phyloP scores from a whole-genome alignment of 148 eudicot species.

The Talinum fruticosum region DNA sequence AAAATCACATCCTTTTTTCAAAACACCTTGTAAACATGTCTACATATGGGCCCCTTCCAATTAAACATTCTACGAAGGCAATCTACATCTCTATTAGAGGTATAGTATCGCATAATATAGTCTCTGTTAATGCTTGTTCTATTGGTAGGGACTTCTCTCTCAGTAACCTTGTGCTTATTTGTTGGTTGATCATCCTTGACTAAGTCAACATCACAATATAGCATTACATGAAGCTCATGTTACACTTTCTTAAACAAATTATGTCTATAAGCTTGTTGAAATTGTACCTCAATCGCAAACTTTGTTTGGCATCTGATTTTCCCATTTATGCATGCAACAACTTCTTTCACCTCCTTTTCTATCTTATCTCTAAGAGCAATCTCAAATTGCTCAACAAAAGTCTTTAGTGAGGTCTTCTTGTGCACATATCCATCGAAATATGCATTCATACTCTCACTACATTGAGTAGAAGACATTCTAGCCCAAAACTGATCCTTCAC shows the following conservation, averaged over 20 bases:
- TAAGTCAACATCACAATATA: background rate
- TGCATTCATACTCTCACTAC: background rate
- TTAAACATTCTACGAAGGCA: background rate
- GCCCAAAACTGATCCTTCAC: background rate
- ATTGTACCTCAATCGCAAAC: background rate
- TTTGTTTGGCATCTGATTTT: background rate
- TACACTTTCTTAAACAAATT: conserved; percentile 2
- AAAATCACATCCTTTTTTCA: background rate
- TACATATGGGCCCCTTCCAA: background rate
- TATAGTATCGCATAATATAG: background rate
- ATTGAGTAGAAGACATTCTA: no score
- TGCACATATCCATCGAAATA: background rate
- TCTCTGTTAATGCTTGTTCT: no score
- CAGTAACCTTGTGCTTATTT: background rate
- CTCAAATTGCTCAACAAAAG: background rate
- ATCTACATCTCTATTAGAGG: background rate
- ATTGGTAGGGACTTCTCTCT: background rate
- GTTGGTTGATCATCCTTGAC: background rate
- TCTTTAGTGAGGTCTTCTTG: background rate
- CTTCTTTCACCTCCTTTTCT: background rate
- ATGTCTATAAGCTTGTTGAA: background rate
- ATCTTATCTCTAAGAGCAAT: background rate
- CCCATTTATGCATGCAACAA: background rate
- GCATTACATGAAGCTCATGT: background rate
- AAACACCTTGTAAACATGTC: background rate